phyloP scores from a whole-genome alignment of 177 flowering plant genomes.

The Vitis hybrid region DNA sequence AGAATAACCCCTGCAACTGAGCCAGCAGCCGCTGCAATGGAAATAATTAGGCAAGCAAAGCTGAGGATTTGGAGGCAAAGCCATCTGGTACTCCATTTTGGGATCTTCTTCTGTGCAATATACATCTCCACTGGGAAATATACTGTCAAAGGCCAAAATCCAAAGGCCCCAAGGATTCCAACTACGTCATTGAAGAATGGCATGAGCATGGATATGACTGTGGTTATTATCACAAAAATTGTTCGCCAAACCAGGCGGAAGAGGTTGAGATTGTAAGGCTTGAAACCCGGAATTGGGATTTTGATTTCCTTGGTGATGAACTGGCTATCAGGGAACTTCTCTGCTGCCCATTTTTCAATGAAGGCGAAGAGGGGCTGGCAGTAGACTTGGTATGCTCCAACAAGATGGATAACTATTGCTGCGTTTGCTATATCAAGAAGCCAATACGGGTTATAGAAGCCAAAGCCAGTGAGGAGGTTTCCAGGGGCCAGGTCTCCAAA shows the following conservation, averaged over 20 bases:
- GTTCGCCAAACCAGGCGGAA: conserved; percentile 46
- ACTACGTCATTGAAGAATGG: conserved; percentile 55
- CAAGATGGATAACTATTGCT: conserved; percentile 53
- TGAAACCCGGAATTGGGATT: conserved; percentile 33
- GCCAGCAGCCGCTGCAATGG: conserved; percentile 45
- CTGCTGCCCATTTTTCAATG: conserved; percentile 36
- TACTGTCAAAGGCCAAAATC: conserved; percentile 52
- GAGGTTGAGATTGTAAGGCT: conserved; percentile 32
- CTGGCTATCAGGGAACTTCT: conserved; percentile 32
- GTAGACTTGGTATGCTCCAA: conserved; percentile 61
- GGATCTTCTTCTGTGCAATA: conserved; percentile 37
- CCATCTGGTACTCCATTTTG: conserved; percentile 41
- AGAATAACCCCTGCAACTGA: conserved; percentile 31
- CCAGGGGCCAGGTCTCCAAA: conserved; percentile 52
- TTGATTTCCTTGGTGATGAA: conserved; percentile 36
- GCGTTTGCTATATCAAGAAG: conserved; percentile 56
- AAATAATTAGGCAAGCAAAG: conserved; percentile 35
- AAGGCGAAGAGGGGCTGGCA: conserved; percentile 60
- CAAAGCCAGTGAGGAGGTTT: conserved; percentile 58
- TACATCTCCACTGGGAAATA: conserved; percentile 51
- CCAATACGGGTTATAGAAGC: conserved; percentile 60
- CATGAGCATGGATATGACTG: conserved; percentile 49
- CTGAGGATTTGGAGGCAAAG: conserved; percentile 39
- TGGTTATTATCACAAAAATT: conserved; percentile 34
- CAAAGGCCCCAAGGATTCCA: conserved; percentile 46